A percentile compares a stretch with the other conserved stretches of the same genome.
These are phyloP conservation scores for Phoma sp. DNA, from an alignment of 2,329 filamentous ascomycete species.

Conservation along the genomic window DNA sequence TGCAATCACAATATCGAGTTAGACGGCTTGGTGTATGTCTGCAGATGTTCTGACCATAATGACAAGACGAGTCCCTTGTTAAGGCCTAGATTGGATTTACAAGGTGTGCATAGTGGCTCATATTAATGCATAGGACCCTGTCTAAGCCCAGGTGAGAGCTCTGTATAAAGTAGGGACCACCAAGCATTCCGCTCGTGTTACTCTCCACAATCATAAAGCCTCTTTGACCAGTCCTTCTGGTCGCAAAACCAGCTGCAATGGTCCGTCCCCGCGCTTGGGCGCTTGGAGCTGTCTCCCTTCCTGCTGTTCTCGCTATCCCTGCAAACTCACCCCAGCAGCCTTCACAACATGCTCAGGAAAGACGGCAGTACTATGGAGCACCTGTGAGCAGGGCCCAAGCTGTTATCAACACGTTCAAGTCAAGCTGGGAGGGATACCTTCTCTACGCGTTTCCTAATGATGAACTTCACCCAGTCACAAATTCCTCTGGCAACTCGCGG, in stretches of 20 bases:
- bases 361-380: slow-evolving; percentile 20
- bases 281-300: slow-evolving; percentile 16
- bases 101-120: slow-evolving; percentile 16
- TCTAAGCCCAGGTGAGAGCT: neutral
- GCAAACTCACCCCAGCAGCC: slow-evolving; percentile 16
- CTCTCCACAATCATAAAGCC: neutral
- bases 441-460: slow-evolving; percentile 80
- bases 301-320: slow-evolving; percentile 24
- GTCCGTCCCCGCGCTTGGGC: slow-evolving; percentile 9
- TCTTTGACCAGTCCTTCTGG: neutral
- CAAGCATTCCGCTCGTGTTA: slow-evolving; percentile 5
- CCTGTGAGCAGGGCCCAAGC: slow-evolving; percentile 37
- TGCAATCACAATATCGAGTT: slow-evolving; percentile 3
- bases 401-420: slow-evolving; percentile 44
- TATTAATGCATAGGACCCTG: slow-evolving; percentile 14
- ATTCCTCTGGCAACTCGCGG: slow-evolving; percentile 73
- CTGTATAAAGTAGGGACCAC: slow-evolving; percentile 7
- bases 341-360: slow-evolving; percentile 1
- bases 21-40: neutral
- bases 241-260: slow-evolving; percentile 9
- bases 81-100: neutral
- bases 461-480: slow-evolving; percentile 73
- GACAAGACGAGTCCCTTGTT: neutral
- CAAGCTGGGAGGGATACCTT: slow-evolving; percentile 62
- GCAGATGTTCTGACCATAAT: neutral